These are phyloP conservation scores for Talaromyces borbonicus DNA, from an alignment of 495 filamentous ascomycete genomes.

Conservation along the genomic window DNA sequence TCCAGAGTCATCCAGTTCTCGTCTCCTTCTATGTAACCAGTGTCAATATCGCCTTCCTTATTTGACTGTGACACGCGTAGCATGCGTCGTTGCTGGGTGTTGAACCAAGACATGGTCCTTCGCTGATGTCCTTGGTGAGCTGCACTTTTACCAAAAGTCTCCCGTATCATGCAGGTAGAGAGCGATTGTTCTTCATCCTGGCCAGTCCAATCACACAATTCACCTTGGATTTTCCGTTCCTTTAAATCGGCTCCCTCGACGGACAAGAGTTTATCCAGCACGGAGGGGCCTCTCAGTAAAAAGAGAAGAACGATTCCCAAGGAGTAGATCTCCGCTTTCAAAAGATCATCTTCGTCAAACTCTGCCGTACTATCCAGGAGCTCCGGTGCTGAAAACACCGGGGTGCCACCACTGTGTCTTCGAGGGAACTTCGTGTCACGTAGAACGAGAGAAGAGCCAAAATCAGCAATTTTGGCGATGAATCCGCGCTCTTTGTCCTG, in stretches of 20 bases:
- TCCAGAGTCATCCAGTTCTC: not conserved
- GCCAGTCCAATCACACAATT: not conserved
- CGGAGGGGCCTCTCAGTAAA: not conserved
- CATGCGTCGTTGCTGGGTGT: not conserved
- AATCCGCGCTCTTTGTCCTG: constrained; percentile 3
- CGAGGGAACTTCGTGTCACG: not conserved
- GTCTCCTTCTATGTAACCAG: not conserved
- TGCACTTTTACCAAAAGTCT: not conserved
- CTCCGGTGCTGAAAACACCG: not conserved
- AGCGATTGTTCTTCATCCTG: not conserved
- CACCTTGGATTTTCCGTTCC: not conserved
- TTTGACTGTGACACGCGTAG: not conserved
- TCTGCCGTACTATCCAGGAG: not conserved
- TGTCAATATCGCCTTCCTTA: not conserved
- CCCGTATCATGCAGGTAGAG: not conserved
- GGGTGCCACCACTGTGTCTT: not conserved
- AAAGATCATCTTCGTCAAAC: not conserved
- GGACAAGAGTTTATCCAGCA: not conserved
- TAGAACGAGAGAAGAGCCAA: constrained; percentile 16
- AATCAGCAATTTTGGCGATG: constrained; percentile 21
- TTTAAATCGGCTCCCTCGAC: not conserved
- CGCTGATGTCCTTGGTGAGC: not conserved
- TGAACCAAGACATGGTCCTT: not conserved
- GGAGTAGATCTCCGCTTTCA: not conserved
- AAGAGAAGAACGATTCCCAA: not conserved